Evolutionary conservation across 2,329 filamentous ascomycete species (phyloP).

Genomic region (Trichoderma sp.): DNA sequence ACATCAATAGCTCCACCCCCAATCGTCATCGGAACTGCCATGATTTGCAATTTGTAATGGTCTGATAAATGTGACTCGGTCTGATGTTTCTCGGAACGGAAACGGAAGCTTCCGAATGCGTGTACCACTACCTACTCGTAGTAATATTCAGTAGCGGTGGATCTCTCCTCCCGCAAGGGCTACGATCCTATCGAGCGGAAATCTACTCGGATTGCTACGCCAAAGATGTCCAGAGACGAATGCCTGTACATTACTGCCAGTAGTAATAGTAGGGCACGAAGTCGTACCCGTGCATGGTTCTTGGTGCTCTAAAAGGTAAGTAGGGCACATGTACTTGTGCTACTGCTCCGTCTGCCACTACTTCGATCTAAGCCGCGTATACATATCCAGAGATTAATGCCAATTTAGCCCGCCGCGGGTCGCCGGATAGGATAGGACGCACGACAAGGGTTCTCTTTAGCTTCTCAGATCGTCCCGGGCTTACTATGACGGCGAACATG

Average conservation of each 20-base stretch:
- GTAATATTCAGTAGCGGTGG: background rate
- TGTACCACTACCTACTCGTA: background rate
- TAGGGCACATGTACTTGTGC: background rate
- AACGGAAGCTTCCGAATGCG: background rate
- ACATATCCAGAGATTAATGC: background rate
- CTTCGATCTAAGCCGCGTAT: background rate
- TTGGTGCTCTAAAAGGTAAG: background rate
- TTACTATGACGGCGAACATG: background rate
- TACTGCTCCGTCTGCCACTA: background rate
- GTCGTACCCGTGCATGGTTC: background rate
- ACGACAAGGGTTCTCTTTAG: slow-evolving; percentile 13
- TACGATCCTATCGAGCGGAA: background rate
- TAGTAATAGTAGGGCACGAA: background rate
- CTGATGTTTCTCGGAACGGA: background rate
- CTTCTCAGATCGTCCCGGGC: slow-evolving; percentile 9
- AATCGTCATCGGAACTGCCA: background rate
- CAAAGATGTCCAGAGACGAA: background rate
- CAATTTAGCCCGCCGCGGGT: slow-evolving; percentile 3
- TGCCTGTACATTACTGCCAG: background rate
- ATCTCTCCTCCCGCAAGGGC: background rate
- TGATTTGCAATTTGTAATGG: background rate
- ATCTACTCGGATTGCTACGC: background rate
- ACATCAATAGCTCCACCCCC: background rate
- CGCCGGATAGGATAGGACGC: background rate
- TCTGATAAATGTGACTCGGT: too few relatives aligned